These are phyloP conservation scores for Pseudoperonospora humuli DNA, from an alignment of 352 stramenopile species.

Conservation along the genomic window DNA sequence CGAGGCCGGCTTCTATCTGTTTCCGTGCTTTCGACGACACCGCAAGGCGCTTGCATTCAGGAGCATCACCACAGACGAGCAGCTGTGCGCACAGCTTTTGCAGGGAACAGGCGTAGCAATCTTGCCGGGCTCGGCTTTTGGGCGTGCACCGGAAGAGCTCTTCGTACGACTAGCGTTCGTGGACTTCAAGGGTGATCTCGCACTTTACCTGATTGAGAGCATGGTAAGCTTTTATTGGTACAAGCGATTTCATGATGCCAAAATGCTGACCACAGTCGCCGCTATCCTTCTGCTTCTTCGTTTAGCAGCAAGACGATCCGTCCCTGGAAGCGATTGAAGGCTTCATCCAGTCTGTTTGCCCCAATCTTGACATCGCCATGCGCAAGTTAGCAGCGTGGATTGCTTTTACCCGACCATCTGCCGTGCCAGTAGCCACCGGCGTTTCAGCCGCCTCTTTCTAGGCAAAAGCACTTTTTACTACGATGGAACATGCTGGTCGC, in stretches of 20 bases:
- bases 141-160: conserved; percentile 62
- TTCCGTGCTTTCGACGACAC: conserved; percentile 72
- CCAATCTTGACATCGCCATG: conserved; percentile 81
- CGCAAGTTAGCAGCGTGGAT: conserved; percentile 70
- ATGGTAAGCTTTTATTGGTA: conserved; percentile 38
- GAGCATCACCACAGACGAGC: conserved; percentile 63
- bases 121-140: conserved; percentile 77
- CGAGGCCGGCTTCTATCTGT: conserved; percentile 79
- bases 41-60: conserved; percentile 48
- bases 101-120: conserved; percentile 83
- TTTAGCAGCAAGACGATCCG: conserved; percentile 51
- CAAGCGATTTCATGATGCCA: neutral
- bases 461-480: neutral
- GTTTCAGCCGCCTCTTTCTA: conserved; percentile 1
- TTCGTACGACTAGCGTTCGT: conserved; percentile 80
- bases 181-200: conserved; percentile 84
- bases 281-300: conserved; percentile 2
- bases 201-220: conserved; percentile 82
- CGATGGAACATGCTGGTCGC: neutral
- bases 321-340: conserved; percentile 64
- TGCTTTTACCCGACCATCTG: conserved; percentile 20
- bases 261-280: conserved; percentile 6
- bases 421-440: conserved; percentile 7
- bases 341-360: conserved; percentile 85
- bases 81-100: conserved; percentile 68